Evolutionary conservation across 495 filamentous ascomycete species (phyloP), one percentile per base, ranked within the genome.

Genomic region (Viridothelium virens): DNA sequence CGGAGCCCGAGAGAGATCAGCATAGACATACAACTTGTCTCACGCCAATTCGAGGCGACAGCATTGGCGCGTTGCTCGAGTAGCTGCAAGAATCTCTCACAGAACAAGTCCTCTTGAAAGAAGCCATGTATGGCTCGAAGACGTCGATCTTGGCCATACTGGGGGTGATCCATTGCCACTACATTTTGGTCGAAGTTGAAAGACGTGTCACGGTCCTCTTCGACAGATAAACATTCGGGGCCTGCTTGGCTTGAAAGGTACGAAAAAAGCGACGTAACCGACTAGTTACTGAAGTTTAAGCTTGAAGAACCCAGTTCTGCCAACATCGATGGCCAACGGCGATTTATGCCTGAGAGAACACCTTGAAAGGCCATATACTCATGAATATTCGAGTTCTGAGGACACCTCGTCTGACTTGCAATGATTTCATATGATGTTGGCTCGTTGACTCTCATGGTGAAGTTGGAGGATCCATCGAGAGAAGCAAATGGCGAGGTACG

Each of bases 361-460:
- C 70, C 74, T 67, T 85, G 82, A 68, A 77, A 84, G 3, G 81
- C 73, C 64, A 76, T 77, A 53, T 80, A 86, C 63, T 85, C 83
- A 66, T 81, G 78, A 1, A 79, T 62, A 36, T 77, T 79, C 18
- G 85, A 62, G 2, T 74, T 71, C 3, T 71, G 44, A 1, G 84
- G 83, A 62, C 82, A 84, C 33, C 74, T 73, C 0, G 71, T 77
- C 61, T 85, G 81, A 36, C 76, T 82, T 1, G 84, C 85, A 39
- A 88, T 76, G 2, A 82, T 71, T 63, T 85, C 74, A 72, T 86
- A 82, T 37, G 80, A 85, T 7, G 81, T 80, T 33, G 78, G 83
- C 6, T 79, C 80, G 31, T 79, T 70, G 0, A 68, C 38, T 1
- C 66, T 67, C n/a, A 67, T 66, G 9, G 69, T 50, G 18, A 69